Evolutionary conservation across 805 yeast genomes (phyloP).

Genomic region (Wickerhamomyces alni): DNA sequence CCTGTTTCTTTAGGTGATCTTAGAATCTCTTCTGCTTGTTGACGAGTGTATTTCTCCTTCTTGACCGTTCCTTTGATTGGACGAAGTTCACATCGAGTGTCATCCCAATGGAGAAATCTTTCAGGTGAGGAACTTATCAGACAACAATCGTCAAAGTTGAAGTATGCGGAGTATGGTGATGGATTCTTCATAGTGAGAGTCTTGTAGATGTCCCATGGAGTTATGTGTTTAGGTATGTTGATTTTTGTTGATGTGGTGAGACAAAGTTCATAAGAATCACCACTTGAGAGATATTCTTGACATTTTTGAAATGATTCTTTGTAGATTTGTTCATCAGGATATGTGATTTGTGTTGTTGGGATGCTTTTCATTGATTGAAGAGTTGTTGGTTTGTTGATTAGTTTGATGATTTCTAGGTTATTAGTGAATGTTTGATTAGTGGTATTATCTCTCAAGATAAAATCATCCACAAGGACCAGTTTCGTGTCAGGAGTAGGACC

Average conservation of each 20-base stretch:
- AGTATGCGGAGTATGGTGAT: conserved; percentile 83
- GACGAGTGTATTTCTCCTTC: conserved; percentile 45
- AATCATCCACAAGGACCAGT: conserved; percentile 62
- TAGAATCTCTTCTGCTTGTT: conserved; percentile 56
- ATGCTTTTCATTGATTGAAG: not conserved
- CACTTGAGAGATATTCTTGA: conserved; percentile 61
- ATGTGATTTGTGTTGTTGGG: conserved; percentile 26
- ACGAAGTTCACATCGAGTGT: conserved; percentile 61
- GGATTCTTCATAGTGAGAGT: conserved; percentile 71
- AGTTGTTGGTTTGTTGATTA: too few relatives aligned
- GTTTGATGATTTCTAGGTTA: too few relatives aligned
- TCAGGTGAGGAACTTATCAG: conserved; percentile 92
- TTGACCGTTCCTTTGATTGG: conserved; percentile 96
- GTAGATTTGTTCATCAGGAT: conserved; percentile 54
- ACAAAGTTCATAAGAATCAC: conserved; percentile 93
- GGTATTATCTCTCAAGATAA: conserved; percentile 47
- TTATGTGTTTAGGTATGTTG: conserved; percentile 38
- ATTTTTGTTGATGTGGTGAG: conserved; percentile 71
- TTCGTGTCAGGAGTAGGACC: conserved; percentile 63
- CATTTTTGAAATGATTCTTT: conserved; percentile 50
- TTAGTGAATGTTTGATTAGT: conserved; percentile 38
- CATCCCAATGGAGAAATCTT: conserved; percentile 76
- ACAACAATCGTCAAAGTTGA: conserved; percentile 54
- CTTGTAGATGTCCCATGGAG: conserved; percentile 79
- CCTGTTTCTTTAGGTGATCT: conserved; percentile 90